phyloP scores from a whole-genome alignment of 257 asterid species.

The Ilex aquifolium region DNA sequence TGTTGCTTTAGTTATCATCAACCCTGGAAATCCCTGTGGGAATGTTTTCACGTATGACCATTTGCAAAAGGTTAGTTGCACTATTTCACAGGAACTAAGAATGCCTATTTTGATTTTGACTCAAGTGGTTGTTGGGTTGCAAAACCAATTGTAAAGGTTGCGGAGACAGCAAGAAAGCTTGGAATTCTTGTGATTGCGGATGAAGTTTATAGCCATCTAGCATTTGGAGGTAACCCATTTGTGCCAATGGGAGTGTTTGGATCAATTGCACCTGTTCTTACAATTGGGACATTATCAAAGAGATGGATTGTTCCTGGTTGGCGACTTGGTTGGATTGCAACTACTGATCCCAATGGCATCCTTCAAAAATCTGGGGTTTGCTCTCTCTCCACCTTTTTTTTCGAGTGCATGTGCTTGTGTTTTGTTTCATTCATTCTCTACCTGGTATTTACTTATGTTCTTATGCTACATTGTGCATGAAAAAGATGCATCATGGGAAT shows the following conservation, averaged over 20 bases:
- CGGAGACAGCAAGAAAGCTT: constrained; percentile 49
- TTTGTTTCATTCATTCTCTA: too few species aligned
- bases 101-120: background rate
- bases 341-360: constrained; percentile 48
- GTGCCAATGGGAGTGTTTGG: constrained; percentile 52
- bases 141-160: constrained; percentile 30
- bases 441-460: too few species aligned
- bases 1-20: constrained; percentile 58
- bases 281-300: constrained; percentile 63
- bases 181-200: constrained; percentile 63
- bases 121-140: constrained; percentile 5
- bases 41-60: constrained; percentile 50
- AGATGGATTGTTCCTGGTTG: constrained; percentile 80
- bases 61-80: constrained; percentile 40
- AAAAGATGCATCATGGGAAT: too few species aligned
- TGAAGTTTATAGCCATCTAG: constrained; percentile 60
- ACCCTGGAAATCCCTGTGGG: constrained; percentile 84
- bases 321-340: constrained; percentile 69
- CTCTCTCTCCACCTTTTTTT: constrained; percentile 8
- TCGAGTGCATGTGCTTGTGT: too few species aligned
- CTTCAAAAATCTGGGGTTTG: constrained; percentile 52
- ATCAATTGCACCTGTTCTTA: constrained; percentile 41
- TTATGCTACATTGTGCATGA: too few species aligned
- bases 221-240: constrained; percentile 41
- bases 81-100: background rate